Base-by-base conservation (phyloP, 306 rosid genomes). In the Casuarina glauca region DNA sequence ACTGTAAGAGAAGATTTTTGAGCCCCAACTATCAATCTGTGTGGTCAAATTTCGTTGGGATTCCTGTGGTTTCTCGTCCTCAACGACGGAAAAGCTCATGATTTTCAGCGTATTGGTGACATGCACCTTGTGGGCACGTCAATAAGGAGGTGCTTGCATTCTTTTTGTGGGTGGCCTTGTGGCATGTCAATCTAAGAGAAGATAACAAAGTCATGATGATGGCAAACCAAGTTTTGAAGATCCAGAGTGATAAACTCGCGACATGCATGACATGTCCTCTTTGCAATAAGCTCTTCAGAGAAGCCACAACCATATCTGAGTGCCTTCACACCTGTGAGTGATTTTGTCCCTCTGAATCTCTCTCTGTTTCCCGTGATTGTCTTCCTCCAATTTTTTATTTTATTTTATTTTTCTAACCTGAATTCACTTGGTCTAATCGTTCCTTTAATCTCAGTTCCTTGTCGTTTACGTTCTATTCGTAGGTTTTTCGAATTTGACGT, bases 71-170 rank as follows among this genome's bases (percentile, higher is more conserved):
- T 55, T 66, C 70, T 85, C 80, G 79, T 79, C 80, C 60, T 51
- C 45, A 79, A 83, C 74, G 75, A 49, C n/a, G 82, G 41, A 48
- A 76, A 55, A 48, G 49, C 62, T 55, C 73, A 32, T 70, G 76
- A 44, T 74, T 78, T 50, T 50, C 60, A 62, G 81, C 53, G 69
- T n/a, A 41, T 83, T 44, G 74, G 82, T 76, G 76, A 77, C 94
- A 88, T 90, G 91, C 94, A 88, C 82, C 88, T 82, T 74, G 76
- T 77, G 80, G 67, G 66, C 84, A 84, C 87, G 89, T 90, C 71
- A 73, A 51, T 76, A 48, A 63, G 78, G 78, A 75, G 70, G 75
- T 49, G 10, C 19, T 69, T 76, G 49, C 69, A 53, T n/a, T 67
- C 52, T 43, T 72, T 69, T 8, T 51, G 84, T 74, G 61, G 49